phyloP scores from a whole-genome alignment of 192 early-diverging fungal genomes.

The Jimgerdemannia flammicorona region DNA sequence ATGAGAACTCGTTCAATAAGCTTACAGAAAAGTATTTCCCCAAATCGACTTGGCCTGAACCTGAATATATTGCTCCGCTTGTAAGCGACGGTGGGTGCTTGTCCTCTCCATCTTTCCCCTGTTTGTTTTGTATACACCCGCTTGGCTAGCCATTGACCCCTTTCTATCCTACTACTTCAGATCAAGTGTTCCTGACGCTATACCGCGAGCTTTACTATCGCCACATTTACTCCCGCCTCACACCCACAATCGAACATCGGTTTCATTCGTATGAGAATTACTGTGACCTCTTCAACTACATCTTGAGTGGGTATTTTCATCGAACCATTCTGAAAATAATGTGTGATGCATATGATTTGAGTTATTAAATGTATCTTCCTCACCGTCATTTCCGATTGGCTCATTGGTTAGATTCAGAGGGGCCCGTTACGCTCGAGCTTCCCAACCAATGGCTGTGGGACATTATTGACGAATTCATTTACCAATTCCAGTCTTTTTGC shows the following conservation, averaged over 20 bases:
- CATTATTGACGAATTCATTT: slow-evolving; percentile 99
- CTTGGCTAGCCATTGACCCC: not conserved
- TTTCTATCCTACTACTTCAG: slow-evolving; percentile 32
- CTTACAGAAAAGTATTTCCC: slow-evolving; percentile 90
- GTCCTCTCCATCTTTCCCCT: not conserved
- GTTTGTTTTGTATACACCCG: not conserved
- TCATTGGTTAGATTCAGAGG: slow-evolving; percentile 65
- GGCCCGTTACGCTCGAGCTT: slow-evolving; percentile 87
- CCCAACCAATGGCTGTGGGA: slow-evolving; percentile 99
- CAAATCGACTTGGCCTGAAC: slow-evolving; percentile 88
- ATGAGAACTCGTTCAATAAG: slow-evolving; percentile 87
- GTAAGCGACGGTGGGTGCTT: slow-evolving; percentile 71
- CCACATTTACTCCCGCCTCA: slow-evolving; percentile 91
- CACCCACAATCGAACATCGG: slow-evolving; percentile 85
- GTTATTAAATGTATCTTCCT: slow-evolving; percentile 13
- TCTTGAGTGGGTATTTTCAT: slow-evolving; percentile 64
- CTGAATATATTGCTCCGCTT: slow-evolving; percentile 73
- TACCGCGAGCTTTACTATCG: slow-evolving; percentile 97
- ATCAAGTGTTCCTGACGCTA: slow-evolving; percentile 85
- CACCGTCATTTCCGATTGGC: slow-evolving; percentile 61
- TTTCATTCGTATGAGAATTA: slow-evolving; percentile 95
- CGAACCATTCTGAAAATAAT: too few relatives aligned
- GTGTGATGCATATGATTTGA: not conserved
- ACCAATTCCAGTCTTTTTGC: slow-evolving; percentile 98
- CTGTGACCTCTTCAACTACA: slow-evolving; percentile 95